These are phyloP conservation scores for Metarhizium album DNA, from an alignment of 2,329 filamentous ascomycete genomes.

Conservation along the genomic window DNA sequence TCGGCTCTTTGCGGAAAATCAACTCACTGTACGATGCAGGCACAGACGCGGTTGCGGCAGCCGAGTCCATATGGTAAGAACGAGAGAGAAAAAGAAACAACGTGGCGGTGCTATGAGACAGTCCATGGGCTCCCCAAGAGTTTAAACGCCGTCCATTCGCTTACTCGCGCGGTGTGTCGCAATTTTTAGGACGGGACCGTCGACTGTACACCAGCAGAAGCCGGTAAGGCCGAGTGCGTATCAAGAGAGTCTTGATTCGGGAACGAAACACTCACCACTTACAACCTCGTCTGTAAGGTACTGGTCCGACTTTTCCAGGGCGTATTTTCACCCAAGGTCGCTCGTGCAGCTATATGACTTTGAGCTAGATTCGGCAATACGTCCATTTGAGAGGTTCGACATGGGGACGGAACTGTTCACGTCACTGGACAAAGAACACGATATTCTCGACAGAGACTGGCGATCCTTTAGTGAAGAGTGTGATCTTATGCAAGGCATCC, in stretches of 20 bases:
- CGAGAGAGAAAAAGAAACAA: neutral
- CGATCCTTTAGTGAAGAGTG: conserved; percentile 85
- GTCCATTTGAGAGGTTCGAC: conserved; percentile 86
- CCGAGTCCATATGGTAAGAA: conserved; percentile 23
- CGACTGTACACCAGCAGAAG: conserved; percentile 57
- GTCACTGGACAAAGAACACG: conserved; percentile 65
- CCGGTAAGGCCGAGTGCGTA: conserved; percentile 64
- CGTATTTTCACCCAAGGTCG: conserved; percentile 86
- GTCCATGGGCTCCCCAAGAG: neutral
- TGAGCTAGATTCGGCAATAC: conserved; percentile 66
- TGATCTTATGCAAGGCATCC: conserved; percentile 81
- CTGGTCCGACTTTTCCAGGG: conserved; percentile 91
- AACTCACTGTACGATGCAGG: conserved; percentile 72
- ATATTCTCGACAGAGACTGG: conserved; percentile 82
- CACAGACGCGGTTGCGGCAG: conserved; percentile 16
- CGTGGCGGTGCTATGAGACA: neutral
- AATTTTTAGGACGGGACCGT: conserved; percentile 47
- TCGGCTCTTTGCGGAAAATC: conserved; percentile 77
- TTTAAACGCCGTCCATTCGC: neutral
- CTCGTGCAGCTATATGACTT: conserved; percentile 82
- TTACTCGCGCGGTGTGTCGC: neutral
- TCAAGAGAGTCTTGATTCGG: conserved; percentile 67
- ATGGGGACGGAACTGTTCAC: conserved; percentile 69
- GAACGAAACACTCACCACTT: conserved; percentile 53
- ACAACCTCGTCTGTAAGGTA: conserved; percentile 68